A percentile compares a stretch with the other conserved stretches of the same genome.
phyloP scores from a whole-genome alignment of 495 filamentous ascomycete species.

The Daldinia decipiens region DNA sequence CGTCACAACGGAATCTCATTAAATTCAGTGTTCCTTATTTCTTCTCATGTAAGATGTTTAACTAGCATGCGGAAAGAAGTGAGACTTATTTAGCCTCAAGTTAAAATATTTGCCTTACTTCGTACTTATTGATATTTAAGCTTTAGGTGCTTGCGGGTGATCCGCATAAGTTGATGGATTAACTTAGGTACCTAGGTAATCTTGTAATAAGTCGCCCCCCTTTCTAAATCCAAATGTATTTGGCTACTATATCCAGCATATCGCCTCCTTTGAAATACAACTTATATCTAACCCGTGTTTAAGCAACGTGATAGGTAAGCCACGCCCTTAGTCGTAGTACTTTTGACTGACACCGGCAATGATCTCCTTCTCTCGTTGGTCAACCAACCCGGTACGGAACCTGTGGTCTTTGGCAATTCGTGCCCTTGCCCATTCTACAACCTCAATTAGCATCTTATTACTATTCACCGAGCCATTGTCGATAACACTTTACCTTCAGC shows the following conservation, averaged over 20 bases:
- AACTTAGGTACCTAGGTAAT: too few relatives aligned
- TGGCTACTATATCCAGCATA: too few relatives aligned
- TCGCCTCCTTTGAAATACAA: too few relatives aligned
- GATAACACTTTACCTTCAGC: conserved; percentile 42
- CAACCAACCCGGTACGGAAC: conserved; percentile 44
- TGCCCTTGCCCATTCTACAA: conserved; percentile 45
- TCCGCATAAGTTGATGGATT: too few relatives aligned
- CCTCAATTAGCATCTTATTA: conserved; percentile 13
- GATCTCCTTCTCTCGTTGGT: conserved; percentile 48
- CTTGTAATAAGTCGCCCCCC: too few relatives aligned
- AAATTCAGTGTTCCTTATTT: too few relatives aligned
- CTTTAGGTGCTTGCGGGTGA: too few relatives aligned
- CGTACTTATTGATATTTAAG: background rate
- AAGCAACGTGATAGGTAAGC: too few relatives aligned
- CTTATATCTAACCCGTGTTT: background rate
- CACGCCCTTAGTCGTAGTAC: conserved; percentile 44
- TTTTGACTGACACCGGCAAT: conserved; percentile 49
- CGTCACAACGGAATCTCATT: background rate
- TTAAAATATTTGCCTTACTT: too few relatives aligned
- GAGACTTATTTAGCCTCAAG: too few relatives aligned
- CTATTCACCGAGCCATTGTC: background rate
- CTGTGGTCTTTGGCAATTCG: conserved; percentile 51
- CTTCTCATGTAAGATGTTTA: background rate
- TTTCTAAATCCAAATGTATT: too few relatives aligned
- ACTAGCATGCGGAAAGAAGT: background rate